Evolutionary conservation across 2,329 filamentous ascomycete species (phyloP).

Genomic region (Verticillium nubilum): DNA sequence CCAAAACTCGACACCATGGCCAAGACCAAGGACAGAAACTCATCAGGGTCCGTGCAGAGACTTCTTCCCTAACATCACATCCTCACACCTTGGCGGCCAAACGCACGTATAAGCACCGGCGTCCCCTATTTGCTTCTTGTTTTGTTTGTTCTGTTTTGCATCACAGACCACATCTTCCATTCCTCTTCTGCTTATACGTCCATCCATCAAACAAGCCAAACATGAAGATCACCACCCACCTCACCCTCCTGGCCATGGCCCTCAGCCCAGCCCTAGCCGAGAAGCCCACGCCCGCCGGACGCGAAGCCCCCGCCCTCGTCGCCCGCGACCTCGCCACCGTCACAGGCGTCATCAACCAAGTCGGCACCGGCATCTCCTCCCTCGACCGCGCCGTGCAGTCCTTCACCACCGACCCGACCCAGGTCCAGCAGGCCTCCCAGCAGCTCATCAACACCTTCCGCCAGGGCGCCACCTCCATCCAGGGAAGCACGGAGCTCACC

Average conservation of each 20-base stretch:
- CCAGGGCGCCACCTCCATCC: conserved; percentile 10
- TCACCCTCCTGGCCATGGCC: conserved; percentile 10
- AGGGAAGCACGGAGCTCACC: conserved; percentile 9
- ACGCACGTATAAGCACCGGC: neutral
- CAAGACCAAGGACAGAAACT: neutral
- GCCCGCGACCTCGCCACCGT: conserved; percentile 12
- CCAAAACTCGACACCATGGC: neutral
- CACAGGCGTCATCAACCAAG: conserved; percentile 9
- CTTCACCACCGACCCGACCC: conserved; percentile 16
- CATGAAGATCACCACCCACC: conserved; percentile 15
- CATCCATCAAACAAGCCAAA: neutral
- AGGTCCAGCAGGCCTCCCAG: conserved; percentile 14
- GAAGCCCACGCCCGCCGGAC: neutral
- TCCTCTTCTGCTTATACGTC: neutral
- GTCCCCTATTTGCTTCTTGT: neutral
- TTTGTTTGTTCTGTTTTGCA: neutral
- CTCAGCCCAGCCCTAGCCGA: conserved; percentile 11
- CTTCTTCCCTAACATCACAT: neutral
- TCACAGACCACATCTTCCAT: neutral
- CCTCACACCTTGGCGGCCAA: neutral
- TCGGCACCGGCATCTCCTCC: conserved; percentile 12
- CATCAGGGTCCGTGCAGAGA: neutral
- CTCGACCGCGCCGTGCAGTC: conserved; percentile 16
- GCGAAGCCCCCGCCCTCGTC: conserved; percentile 1
- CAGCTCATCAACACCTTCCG: conserved; percentile 13